A percentile compares a stretch with the other conserved stretches of the same genome.
phyloP scores from a whole-genome alignment of 352 stramenopile genomes.

The Sclerospora graminicola region DNA sequence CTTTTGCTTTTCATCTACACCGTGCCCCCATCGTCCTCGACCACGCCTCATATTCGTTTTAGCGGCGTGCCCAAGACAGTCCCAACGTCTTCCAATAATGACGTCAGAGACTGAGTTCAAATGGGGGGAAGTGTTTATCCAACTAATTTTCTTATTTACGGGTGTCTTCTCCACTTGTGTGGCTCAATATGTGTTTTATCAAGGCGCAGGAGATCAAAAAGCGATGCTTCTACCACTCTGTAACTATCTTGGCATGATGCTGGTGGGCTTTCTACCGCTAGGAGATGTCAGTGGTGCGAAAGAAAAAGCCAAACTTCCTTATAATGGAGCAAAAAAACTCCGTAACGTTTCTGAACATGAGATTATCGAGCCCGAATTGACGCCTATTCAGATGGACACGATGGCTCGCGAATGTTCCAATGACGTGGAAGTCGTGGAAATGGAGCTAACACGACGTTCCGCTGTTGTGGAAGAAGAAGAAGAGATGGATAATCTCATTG shows the following conservation, averaged over 20 bases:
- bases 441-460: constrained; percentile 45
- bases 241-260: constrained; percentile 84
- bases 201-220: constrained; percentile 66
- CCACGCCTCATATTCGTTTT: too few relatives aligned
- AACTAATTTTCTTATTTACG: constrained; percentile 58
- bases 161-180: constrained; percentile 77
- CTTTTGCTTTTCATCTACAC: too few relatives aligned
- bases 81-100: too few relatives aligned
- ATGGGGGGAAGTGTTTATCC: background rate
- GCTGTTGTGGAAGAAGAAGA: constrained; percentile 10
- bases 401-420: constrained; percentile 3
- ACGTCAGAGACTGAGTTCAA: too few relatives aligned
- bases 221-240: constrained; percentile 81
- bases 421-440: constrained; percentile 11
- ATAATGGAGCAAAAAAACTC: background rate
- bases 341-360: constrained; percentile 7
- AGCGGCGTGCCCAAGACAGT: too few relatives aligned
- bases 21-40: too few relatives aligned
- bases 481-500: constrained; percentile 11
- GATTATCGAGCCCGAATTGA: constrained; percentile 22
- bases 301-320: background rate
- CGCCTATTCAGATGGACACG: constrained; percentile 5
- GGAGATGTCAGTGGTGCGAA: constrained; percentile 2
- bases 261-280: constrained; percentile 53
- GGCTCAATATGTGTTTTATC: constrained; percentile 81